phyloP scores from a whole-genome alignment of 306 rosid genomes.

The Malus asiatica region DNA sequence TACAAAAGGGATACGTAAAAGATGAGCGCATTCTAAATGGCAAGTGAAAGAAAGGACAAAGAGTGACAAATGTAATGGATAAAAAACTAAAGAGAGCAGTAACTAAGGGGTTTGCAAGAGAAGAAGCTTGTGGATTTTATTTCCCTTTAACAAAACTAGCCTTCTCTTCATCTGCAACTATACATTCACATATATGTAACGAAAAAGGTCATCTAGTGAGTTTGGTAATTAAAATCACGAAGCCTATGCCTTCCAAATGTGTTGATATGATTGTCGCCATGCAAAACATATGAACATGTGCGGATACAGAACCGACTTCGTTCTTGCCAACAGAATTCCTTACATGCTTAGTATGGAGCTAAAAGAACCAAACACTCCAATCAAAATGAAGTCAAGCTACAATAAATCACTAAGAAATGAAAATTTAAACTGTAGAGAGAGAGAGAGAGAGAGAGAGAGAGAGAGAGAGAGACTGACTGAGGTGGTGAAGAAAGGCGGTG shows the following conservation, averaged over 20 bases:
- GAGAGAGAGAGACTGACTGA: slow-evolving; percentile 28
- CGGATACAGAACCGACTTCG: too few species aligned
- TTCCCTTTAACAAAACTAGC: not conserved
- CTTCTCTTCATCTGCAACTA: not conserved
- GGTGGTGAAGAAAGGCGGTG: slow-evolving; percentile 54
- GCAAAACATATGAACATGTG: not conserved
- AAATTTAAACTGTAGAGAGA: not conserved
- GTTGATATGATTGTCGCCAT: too few species aligned
- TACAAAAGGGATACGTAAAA: slow-evolving; percentile 9
- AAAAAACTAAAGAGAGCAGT: too few species aligned
- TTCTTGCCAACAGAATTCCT: not conserved
- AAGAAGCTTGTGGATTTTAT: too few species aligned
- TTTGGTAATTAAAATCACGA: not conserved
- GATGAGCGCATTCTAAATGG: not conserved
- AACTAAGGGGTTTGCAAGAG: too few species aligned
- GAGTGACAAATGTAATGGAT: not conserved
- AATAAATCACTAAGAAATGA: not conserved
- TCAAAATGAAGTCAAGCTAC: not conserved
- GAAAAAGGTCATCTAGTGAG: not conserved
- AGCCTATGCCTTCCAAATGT: not conserved
- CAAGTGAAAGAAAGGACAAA: slow-evolving; percentile 12
- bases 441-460: too few species aligned
- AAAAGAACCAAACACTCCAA: not conserved
- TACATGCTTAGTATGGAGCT: not conserved
- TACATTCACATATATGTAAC: not conserved